Base-by-base conservation (phyloP, 2,329 filamentous ascomycete species). In the Atkinsonella texensis region DNA sequence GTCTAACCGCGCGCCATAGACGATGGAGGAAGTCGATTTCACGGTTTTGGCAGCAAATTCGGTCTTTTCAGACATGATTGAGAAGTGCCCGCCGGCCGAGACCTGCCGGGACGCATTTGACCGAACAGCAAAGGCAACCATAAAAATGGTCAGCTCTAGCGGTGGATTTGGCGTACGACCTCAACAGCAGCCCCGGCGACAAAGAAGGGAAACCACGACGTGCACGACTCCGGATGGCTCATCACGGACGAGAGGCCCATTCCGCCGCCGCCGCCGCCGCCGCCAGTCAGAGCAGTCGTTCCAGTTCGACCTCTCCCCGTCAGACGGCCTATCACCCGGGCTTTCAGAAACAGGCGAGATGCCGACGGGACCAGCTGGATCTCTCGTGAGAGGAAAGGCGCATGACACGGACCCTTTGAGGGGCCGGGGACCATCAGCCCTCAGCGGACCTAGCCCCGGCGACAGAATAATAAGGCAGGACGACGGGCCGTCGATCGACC, bases 11-110 rank as follows among this genome's bases (percentile, higher is more conserved):
- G 18, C 55, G 55, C 33, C 20, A 4, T 52, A 83, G 80, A 87
- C 85, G 8, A 85, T 95, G 71, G 90, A 97, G 62, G 91, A 97
- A 65, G 89, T 97, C n/a, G 91, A 97, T 65, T 95, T 95, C 61
- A 97, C 91, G 0, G 87, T 97, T 9, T 75, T 96, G 47, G 89
- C 90, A 9, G 91, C 90, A 20, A 96, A 89, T 47, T 96, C 91
- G 1, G 89, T 97, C 9, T 83, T 97, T 43, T 85, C 83, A 5
- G 93, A 96, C 63, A 76, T 97, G 56, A 90, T 94, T 57, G 87
- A 94, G 58, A 95, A 95, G 66, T 97, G 93, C 59, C 90, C 91
- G 0, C 91, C 91, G 0, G 91, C 91, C 33, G 90, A 96, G 73
- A 89, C 90, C 11, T 97, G 91, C 65, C 83, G 89, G 13, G 90